These are phyloP conservation scores for Reutealis trisperma DNA, from an alignment of 345 rosid genomes.

Conservation along the genomic window DNA sequence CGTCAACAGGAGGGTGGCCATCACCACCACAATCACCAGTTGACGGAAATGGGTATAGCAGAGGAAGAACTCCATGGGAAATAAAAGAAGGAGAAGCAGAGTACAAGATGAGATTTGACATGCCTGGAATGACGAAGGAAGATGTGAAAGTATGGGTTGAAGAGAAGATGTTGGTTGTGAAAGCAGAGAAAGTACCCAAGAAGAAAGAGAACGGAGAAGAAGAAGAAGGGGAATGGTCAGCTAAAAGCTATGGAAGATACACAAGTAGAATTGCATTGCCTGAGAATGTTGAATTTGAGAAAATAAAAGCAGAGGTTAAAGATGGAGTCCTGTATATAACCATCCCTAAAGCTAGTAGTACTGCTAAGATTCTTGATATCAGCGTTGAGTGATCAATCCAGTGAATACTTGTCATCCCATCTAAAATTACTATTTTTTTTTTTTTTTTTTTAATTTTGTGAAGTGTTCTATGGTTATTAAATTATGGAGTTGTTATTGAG, in stretches of 20 bases:
- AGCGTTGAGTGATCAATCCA: slow-evolving; percentile 21
- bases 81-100: slow-evolving; percentile 53
- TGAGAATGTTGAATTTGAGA: slow-evolving; percentile 59
- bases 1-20: slow-evolving; percentile 33
- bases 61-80: slow-evolving; percentile 74
- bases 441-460: not conserved
- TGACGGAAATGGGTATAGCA: slow-evolving; percentile 33
- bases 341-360: slow-evolving; percentile 45
- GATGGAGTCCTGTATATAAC: slow-evolving; percentile 61
- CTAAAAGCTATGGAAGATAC: slow-evolving; percentile 58
- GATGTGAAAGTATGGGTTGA: slow-evolving; percentile 69
- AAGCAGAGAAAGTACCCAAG: slow-evolving; percentile 49
- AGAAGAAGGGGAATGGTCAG: slow-evolving; percentile 47
- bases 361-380: slow-evolving; percentile 27
- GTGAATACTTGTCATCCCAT: not conserved
- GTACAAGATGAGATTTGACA: slow-evolving; percentile 66
- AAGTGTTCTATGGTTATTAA: too few relatives aligned
- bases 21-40: slow-evolving; percentile 6
- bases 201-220: slow-evolving; percentile 17
- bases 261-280: slow-evolving; percentile 61
- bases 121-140: slow-evolving; percentile 70
- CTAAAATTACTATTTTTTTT: too few relatives aligned
- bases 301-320: slow-evolving; percentile 60
- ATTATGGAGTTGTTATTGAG: too few relatives aligned
- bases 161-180: slow-evolving; percentile 57